A percentile compares a stretch with the other conserved stretches of the same genome.
These are phyloP conservation scores for Musa beccarii DNA, from an alignment of 176 grass and related monocot genomes.

Conservation along the genomic window DNA sequence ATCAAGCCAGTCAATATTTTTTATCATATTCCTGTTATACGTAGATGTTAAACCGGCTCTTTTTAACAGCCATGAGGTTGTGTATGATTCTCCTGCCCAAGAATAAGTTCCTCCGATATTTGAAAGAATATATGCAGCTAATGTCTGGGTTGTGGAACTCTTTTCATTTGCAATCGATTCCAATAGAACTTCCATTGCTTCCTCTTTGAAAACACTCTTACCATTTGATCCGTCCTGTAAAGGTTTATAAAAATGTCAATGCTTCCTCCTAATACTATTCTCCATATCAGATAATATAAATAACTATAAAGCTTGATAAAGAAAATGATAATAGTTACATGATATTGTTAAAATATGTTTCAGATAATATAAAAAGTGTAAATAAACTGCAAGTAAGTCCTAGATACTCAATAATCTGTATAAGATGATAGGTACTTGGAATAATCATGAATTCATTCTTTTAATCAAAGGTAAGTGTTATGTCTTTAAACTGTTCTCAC, in stretches of 20 bases:
- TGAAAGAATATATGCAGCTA: slow-evolving; percentile 64
- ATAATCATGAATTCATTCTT: too few species aligned
- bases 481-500: too few species aligned
- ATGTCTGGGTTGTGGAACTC: slow-evolving; percentile 49
- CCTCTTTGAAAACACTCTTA: slow-evolving; percentile 67
- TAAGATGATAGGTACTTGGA: too few species aligned
- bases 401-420: too few species aligned
- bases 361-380: too few species aligned
- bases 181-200: slow-evolving; percentile 69
- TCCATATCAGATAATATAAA: background rate
- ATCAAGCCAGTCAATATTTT: slow-evolving; percentile 77
- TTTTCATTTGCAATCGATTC: slow-evolving; percentile 50
- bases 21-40: slow-evolving; percentile 73
- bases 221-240: slow-evolving; percentile 42
- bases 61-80: slow-evolving; percentile 57
- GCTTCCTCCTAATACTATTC: background rate
- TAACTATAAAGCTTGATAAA: background rate
- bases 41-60: slow-evolving; percentile 70
- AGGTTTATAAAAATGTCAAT: slow-evolving; percentile 1
- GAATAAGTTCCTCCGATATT: slow-evolving; percentile 91
- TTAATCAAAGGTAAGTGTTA: too few species aligned
- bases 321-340: background rate
- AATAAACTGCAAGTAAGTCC: too few species aligned
- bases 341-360: too few species aligned
- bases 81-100: slow-evolving; percentile 87